Percentiles rank a stretch among this genome's conserved stretches.
phyloP scores from a whole-genome alignment of 2,329 filamentous ascomycete genomes.

The Aspergillus carbonarius region DNA sequence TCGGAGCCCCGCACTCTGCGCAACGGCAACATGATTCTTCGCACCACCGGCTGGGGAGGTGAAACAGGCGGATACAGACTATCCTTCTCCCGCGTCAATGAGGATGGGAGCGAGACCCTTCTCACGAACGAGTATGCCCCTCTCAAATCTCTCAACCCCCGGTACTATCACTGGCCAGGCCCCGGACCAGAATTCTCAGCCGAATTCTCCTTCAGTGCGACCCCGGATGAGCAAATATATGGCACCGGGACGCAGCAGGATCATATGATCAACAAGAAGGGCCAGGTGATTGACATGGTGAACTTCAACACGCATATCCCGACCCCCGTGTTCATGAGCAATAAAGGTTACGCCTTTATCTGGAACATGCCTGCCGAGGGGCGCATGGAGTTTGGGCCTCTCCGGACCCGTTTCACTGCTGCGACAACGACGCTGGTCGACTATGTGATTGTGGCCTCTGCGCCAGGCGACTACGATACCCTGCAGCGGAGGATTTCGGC shows the following conservation, averaged over 20 bases:
- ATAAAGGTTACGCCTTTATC: constrained; percentile 59
- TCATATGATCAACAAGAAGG: constrained; percentile 59
- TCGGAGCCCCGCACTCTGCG: constrained; percentile 30
- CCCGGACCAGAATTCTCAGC: constrained; percentile 37
- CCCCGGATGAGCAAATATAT: constrained; percentile 55
- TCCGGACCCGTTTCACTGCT: constrained; percentile 59
- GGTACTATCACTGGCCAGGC: constrained; percentile 38
- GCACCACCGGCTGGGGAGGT: constrained; percentile 33
- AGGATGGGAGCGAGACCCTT: constrained; percentile 34
- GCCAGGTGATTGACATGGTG: constrained; percentile 59
- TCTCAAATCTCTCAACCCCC: constrained; percentile 36
- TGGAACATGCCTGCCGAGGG: constrained; percentile 65
- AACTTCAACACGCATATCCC: constrained; percentile 65
- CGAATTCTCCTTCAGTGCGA: constrained; percentile 38
- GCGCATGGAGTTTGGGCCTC: constrained; percentile 57
- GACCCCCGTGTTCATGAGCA: constrained; percentile 60
- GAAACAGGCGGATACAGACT: constrained; percentile 35
- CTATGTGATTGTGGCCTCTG: constrained; percentile 59
- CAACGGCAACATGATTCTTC: constrained; percentile 40
- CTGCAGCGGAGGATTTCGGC: constrained; percentile 55
- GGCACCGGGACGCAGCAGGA: constrained; percentile 68
- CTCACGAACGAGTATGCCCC: constrained; percentile 37
- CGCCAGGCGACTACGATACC: constrained; percentile 48
- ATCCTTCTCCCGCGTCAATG: constrained; percentile 37
- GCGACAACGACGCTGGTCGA: constrained; percentile 56